phyloP scores from a whole-genome alignment of 805 yeast genomes.

The Candida nanaspora region DNA sequence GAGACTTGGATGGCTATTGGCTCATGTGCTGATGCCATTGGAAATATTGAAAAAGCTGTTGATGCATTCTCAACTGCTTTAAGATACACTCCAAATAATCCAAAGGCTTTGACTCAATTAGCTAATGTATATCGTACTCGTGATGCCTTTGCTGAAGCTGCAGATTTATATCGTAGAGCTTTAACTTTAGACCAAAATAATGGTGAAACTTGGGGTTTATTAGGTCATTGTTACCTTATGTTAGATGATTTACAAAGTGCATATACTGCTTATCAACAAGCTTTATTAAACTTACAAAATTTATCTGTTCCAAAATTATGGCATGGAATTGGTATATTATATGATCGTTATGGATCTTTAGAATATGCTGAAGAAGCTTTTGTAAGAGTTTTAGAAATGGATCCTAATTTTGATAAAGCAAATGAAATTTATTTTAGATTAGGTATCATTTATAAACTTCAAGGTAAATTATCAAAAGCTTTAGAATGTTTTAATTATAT shows the following conservation, averaged over 20 bases:
- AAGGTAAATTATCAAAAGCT: constrained; percentile 77
- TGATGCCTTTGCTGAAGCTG: constrained; percentile 90
- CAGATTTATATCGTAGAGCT: constrained; percentile 88
- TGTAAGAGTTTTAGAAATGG: constrained; percentile 90
- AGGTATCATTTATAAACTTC: constrained; percentile 95
- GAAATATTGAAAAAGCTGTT: constrained; percentile 84
- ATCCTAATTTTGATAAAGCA: constrained; percentile 93
- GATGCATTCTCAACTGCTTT: constrained; percentile 84
- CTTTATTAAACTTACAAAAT: constrained; percentile 81
- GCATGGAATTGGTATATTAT: constrained; percentile 97
- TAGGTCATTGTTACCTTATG: constrained; percentile 96
- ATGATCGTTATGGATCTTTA: constrained; percentile 91
- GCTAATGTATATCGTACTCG: constrained; percentile 85
- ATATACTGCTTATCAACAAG: constrained; percentile 94
- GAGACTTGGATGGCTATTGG: constrained; percentile 90
- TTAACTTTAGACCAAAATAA: constrained; percentile 74
- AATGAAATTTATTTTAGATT: constrained; percentile 93
- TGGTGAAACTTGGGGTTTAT: constrained; percentile 95
- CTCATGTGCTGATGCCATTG: constrained; percentile 79
- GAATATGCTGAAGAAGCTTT: constrained; percentile 99
- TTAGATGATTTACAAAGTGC: constrained; percentile 93
- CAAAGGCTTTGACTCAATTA: constrained; percentile 75
- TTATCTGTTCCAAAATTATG: constrained; percentile 95
- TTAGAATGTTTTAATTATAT: constrained; percentile 94
- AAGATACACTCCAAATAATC: constrained; percentile 77